Conservation (phyloP, 2,329 filamentous ascomycete species). For the Magnaporthiopsis poae region DNA sequence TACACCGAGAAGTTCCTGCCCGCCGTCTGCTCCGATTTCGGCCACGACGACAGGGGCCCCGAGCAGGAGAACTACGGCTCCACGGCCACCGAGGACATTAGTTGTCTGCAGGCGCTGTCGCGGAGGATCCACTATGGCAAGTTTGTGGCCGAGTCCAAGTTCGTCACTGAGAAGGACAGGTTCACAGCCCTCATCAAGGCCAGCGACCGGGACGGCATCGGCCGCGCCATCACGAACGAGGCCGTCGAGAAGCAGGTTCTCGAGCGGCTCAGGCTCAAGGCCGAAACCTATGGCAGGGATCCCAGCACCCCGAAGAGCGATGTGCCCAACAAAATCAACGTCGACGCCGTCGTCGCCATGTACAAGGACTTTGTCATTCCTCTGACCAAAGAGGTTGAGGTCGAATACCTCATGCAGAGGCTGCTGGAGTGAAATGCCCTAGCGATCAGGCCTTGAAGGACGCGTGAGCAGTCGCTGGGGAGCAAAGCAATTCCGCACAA, state of each 20-base stretch:
- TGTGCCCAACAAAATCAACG: conserved; percentile 69
- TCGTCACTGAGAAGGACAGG: conserved; percentile 66
- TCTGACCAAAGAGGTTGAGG: conserved; percentile 94
- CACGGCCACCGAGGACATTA: conserved; percentile 81
- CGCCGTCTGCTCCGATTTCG: conserved; percentile 66
- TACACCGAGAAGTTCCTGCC: conserved; percentile 81
- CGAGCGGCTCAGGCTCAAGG: conserved; percentile 77
- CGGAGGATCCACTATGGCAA: conserved; percentile 94
- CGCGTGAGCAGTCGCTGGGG: neutral
- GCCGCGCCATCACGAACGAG: conserved; percentile 78
- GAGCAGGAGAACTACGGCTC: conserved; percentile 91
- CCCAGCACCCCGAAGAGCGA: conserved; percentile 54
- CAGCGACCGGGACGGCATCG: conserved; percentile 70
- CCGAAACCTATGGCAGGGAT: conserved; percentile 85
- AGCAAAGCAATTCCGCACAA: neutral
- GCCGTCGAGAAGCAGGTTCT: conserved; percentile 87
- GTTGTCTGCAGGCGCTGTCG: conserved; percentile 78
- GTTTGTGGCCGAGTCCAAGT: conserved; percentile 95
- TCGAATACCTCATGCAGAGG: conserved; percentile 95
- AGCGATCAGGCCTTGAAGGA: neutral
- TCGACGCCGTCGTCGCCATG: conserved; percentile 81
- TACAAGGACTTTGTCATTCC: conserved; percentile 92
- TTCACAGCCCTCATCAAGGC: conserved; percentile 77
- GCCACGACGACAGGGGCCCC: conserved; percentile 71
- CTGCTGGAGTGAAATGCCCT: conserved; percentile 40